These are phyloP conservation scores for Jimgerdemannia flammicorona DNA, from an alignment of 192 early-diverging fungal genomes.

Conservation along the genomic window DNA sequence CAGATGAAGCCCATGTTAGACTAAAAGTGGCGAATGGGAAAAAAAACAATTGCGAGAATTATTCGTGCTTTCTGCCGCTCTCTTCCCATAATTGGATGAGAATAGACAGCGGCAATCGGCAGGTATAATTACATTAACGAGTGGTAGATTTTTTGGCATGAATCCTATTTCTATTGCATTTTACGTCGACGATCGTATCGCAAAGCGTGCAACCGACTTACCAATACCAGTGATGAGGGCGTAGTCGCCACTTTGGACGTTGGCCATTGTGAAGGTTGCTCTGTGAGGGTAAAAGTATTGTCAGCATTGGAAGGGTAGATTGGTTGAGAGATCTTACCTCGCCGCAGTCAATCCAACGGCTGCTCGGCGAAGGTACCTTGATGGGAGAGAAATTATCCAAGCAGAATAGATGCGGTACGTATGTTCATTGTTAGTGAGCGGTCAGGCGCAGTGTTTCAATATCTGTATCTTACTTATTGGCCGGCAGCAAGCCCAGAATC, in stretches of 20 bases:
- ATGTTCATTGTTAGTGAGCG: neutral
- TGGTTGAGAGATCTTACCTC: slow-evolving; percentile 11
- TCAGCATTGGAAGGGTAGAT: neutral
- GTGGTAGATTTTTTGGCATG: no score
- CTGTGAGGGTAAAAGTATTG: slow-evolving; percentile 37
- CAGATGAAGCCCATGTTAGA: no score
- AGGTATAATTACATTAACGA: no score
- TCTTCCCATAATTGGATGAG: no score
- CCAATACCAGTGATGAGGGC: slow-evolving; percentile 71
- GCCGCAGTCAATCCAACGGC: slow-evolving; percentile 60
- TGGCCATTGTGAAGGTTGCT: slow-evolving; percentile 57
- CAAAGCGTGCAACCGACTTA: neutral
- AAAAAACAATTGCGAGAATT: no score
- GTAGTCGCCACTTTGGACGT: slow-evolving; percentile 43
- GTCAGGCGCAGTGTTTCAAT: neutral
- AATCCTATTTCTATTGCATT: no score
- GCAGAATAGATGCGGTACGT: slow-evolving; percentile 10
- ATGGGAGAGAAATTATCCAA: neutral
- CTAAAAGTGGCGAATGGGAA: no score
- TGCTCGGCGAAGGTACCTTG: slow-evolving; percentile 59
- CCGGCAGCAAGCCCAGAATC: slow-evolving; percentile 13
- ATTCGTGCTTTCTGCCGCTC: no score
- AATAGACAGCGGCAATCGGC: no score
- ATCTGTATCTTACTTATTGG: slow-evolving; percentile 7
- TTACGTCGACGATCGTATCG: no score